Evolutionary conservation across 2,329 filamentous ascomycete genomes (phyloP).

Genomic region (Tolypocladium album): DNA sequence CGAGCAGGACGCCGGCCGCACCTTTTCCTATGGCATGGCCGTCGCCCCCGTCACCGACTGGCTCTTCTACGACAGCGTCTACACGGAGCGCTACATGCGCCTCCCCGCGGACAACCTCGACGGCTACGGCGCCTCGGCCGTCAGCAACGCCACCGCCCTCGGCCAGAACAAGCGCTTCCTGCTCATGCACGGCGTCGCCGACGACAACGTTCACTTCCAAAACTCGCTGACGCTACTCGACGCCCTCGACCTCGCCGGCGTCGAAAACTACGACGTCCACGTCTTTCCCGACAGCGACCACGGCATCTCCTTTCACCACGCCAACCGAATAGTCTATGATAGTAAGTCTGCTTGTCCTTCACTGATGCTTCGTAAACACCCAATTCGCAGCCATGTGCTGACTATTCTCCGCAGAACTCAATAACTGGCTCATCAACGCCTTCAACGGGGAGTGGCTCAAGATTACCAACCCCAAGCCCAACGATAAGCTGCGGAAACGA

Average conservation of each 20-base stretch:
- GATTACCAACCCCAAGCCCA: conserved; percentile 38
- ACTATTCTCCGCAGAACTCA: conserved; percentile 46
- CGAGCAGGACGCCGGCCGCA: conserved; percentile 78
- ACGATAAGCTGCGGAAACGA: conserved; percentile 10
- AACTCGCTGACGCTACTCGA: conserved; percentile 85
- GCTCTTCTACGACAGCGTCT: conserved; percentile 89
- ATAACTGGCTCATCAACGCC: conserved; percentile 89
- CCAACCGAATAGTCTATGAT: conserved; percentile 82
- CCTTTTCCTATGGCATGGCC: conserved; percentile 94
- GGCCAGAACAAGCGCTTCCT: conserved; percentile 74
- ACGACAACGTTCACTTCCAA: conserved; percentile 97
- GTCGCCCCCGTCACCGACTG: conserved; percentile 98
- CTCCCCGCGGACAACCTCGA: conserved; percentile 70
- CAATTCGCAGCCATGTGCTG: background rate
- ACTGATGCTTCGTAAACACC: background rate
- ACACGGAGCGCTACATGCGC: conserved; percentile 96
- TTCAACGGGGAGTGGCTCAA: conserved; percentile 94
- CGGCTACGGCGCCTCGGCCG: conserved; percentile 67
- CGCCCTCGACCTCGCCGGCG: conserved; percentile 65
- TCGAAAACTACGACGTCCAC: conserved; percentile 94
- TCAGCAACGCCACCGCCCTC: conserved; percentile 66
- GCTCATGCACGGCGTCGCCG: conserved; percentile 90
- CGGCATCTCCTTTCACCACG: conserved; percentile 89
- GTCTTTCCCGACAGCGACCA: conserved; percentile 96
- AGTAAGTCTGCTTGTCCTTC: conserved; percentile 45